Percentiles rank a stretch among this genome's conserved stretches.
phyloP scores from a whole-genome alignment of 352 stramenopile genomes.

The Phytophthora sansomeana region DNA sequence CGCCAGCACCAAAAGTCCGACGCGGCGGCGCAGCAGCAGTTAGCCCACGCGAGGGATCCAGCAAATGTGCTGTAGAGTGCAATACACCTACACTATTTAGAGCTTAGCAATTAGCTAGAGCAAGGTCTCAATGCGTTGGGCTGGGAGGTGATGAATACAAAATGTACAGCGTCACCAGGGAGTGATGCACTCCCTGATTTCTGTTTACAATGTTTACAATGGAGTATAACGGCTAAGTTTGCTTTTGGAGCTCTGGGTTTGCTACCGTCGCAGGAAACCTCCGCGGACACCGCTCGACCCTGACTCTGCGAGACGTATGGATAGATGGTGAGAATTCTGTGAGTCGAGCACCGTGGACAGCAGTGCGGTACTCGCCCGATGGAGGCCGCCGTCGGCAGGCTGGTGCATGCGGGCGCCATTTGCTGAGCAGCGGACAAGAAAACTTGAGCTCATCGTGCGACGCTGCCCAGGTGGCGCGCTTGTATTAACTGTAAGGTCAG shows the following conservation, averaged over 20 bases:
- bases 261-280: no score
- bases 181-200: no score
- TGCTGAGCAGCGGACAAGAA: no score
- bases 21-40: constrained; percentile 29
- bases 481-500: no score
- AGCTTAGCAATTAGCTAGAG: not conserved
- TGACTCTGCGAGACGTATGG: no score
- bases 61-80: constrained; percentile 46
- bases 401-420: not conserved
- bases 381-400: constrained; percentile 9
- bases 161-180: not conserved
- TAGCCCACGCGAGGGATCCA: constrained; percentile 27
- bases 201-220: no score
- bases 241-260: no score
- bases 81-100: constrained; percentile 29
- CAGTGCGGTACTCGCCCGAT: constrained; percentile 1
- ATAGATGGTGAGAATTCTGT: not conserved
- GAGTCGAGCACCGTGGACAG: not conserved
- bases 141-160: not conserved
- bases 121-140: not conserved
- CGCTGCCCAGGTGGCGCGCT: no score
- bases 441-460: no score
- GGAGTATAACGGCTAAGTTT: no score
- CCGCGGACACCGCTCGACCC: no score
- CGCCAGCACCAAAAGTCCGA: constrained; percentile 42